Percentiles rank a stretch among this genome's conserved stretches.
Conservation (phyloP, 2,329 filamentous ascomycete species). For the Curvularia hawaiiensis region DNA sequence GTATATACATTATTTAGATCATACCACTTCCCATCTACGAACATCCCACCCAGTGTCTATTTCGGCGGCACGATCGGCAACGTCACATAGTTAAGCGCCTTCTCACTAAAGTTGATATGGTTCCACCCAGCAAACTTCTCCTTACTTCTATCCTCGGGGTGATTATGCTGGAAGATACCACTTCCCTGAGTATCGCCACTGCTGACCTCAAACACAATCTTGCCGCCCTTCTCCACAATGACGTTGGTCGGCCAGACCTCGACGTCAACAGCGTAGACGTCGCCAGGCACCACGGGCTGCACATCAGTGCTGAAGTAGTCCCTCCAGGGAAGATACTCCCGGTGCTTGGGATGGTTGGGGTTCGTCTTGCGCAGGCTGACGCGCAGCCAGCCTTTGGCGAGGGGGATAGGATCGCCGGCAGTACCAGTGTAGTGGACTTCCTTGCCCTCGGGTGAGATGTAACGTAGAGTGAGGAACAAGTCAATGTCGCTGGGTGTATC, state of each 20-base stretch:
- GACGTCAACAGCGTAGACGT: conserved; percentile 65
- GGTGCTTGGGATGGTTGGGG: conserved; percentile 56
- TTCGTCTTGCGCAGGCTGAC: conserved; percentile 62
- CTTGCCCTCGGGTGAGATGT: conserved; percentile 59
- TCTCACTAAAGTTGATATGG: conserved; percentile 59
- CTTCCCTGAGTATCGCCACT: conserved; percentile 63
- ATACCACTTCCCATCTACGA: neutral
- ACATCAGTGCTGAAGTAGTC: conserved; percentile 63
- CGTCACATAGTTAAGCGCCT: conserved; percentile 57
- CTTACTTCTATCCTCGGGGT: conserved; percentile 54
- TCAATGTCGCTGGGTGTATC: conserved; percentile 62
- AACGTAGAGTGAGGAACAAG: conserved; percentile 65
- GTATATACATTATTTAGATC: neutral
- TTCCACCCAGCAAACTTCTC: conserved; percentile 56
- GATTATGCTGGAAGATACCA: conserved; percentile 62
- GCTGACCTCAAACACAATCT: conserved; percentile 61
- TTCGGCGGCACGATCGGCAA: conserved; percentile 59
- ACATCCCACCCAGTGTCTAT: conserved; percentile 14
- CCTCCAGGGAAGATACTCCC: conserved; percentile 61
- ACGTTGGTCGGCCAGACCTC: conserved; percentile 71
- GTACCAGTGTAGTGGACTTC: conserved; percentile 70
- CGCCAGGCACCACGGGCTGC: conserved; percentile 57
- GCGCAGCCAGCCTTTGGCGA: conserved; percentile 69
- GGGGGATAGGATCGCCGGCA: conserved; percentile 65
- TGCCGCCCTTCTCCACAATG: conserved; percentile 57